phyloP scores from a whole-genome alignment of 208 protist species.

The Lotmaria passim region DNA sequence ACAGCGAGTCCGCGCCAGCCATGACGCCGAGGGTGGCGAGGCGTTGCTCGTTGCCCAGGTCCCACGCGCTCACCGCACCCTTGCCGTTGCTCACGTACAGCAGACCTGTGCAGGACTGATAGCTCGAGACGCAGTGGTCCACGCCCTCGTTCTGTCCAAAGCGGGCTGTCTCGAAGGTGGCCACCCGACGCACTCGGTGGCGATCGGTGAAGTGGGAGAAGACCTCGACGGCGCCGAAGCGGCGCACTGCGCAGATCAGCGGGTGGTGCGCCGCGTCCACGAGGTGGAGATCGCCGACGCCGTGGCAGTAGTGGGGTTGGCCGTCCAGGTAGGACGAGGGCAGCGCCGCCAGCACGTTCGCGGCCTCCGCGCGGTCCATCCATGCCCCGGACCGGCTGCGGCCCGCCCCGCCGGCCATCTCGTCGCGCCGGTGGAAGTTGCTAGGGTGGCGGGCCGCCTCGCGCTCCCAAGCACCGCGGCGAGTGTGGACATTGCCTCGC shows the following conservation, averaged over 20 bases:
- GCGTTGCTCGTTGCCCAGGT: conserved; percentile 45
- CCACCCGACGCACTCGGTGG: conserved; percentile 49
- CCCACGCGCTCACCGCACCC: conserved; percentile 61
- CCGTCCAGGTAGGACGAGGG: conserved; percentile 23
- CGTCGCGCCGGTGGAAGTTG: conserved; percentile 16
- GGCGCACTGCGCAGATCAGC: conserved; percentile 76
- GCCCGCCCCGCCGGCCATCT: conserved; percentile 13
- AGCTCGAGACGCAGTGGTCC: conserved; percentile 74
- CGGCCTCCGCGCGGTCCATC: conserved; percentile 31
- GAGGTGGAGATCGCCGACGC: conserved; percentile 66
- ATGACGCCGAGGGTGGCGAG: conserved; percentile 29
- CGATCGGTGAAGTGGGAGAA: conserved; percentile 53
- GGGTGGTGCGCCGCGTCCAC: conserved; percentile 68
- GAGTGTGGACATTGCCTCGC: background rate
- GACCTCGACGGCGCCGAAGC: conserved; percentile 69
- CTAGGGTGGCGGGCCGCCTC: background rate
- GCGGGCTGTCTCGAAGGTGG: conserved; percentile 66
- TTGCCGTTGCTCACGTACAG: conserved; percentile 60
- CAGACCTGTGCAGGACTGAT: conserved; percentile 55
- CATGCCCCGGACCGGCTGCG: conserved; percentile 15
- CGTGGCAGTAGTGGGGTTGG: conserved; percentile 25
- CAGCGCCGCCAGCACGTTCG: conserved; percentile 30
- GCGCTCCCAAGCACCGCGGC: conserved; percentile 1
- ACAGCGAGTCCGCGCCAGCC: conserved; percentile 16
- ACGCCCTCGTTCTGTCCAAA: conserved; percentile 34